Percentiles rank a stretch among this genome's conserved stretches.
Evolutionary conservation across 2,329 filamentous ascomycete species (phyloP).

Genomic region (Aspergillus luchuensis): DNA sequence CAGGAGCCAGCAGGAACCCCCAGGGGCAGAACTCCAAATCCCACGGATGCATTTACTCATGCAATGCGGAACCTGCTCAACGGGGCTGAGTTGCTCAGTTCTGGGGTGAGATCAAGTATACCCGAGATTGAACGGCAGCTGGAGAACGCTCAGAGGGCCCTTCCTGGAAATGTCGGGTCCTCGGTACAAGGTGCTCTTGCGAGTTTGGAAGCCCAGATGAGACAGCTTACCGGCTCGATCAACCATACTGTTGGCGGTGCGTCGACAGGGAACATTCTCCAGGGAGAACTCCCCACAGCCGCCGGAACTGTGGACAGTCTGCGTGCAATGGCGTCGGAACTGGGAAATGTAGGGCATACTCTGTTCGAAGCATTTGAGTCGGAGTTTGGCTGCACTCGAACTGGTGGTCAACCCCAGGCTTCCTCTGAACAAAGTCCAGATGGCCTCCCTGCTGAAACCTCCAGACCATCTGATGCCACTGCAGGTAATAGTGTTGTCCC

Average conservation of each 20-base stretch:
- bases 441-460: background rate
- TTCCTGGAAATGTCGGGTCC: slow-evolving; percentile 41
- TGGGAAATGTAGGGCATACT: slow-evolving; percentile 43
- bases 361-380: slow-evolving; percentile 42
- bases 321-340: slow-evolving; percentile 43
- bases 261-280: slow-evolving; percentile 39
- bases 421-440: slow-evolving; percentile 8
- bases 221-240: slow-evolving; percentile 37
- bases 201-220: slow-evolving; percentile 41
- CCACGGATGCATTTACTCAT: slow-evolving; percentile 35
- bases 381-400: slow-evolving; percentile 31
- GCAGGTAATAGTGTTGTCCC: background rate
- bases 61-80: slow-evolving; percentile 38
- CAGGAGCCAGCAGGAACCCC: slow-evolving; percentile 12
- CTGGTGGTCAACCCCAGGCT: slow-evolving; percentile 12
- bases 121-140: slow-evolving; percentile 43
- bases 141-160: slow-evolving; percentile 34
- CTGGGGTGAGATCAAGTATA: slow-evolving; percentile 39
- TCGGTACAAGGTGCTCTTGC: slow-evolving; percentile 40
- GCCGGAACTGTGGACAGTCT: slow-evolving; percentile 42
- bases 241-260: slow-evolving; percentile 40
- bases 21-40: slow-evolving; percentile 24
- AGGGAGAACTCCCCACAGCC: slow-evolving; percentile 39
- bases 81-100: slow-evolving; percentile 38
- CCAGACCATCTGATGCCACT: background rate